Evolutionary conservation across 768 basidiomycete species (phyloP).

Genomic region (Porphyrellus cyaneotinctus): DNA sequence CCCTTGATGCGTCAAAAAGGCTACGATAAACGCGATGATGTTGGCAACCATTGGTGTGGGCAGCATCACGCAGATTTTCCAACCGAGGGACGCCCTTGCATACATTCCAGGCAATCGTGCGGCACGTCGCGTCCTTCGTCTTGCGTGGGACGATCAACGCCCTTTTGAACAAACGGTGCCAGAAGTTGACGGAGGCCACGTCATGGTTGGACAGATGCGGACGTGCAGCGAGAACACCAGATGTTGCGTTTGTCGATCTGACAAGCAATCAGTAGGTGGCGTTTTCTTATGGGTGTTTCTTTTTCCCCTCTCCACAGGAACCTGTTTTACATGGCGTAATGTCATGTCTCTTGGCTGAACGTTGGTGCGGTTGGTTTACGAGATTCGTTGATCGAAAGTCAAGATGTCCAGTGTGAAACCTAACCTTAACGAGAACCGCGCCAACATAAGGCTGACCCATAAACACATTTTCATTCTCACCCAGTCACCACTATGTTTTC

Average conservation of each 20-base stretch:
- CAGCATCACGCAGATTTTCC: slow-evolving; percentile 63
- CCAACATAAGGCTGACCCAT: slow-evolving; percentile 6
- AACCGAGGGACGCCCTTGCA: slow-evolving; percentile 53
- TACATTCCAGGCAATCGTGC: slow-evolving; percentile 60
- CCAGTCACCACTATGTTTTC: background rate
- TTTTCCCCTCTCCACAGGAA: slow-evolving; percentile 45
- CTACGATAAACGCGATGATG: slow-evolving; percentile 60
- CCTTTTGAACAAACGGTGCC: slow-evolving; percentile 49
- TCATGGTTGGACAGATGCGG: too few species aligned
- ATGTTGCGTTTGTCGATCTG: slow-evolving; percentile 59
- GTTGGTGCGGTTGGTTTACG: slow-evolving; percentile 1
- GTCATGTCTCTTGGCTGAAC: background rate
- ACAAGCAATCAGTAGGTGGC: slow-evolving; percentile 57
- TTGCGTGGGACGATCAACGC: slow-evolving; percentile 56
- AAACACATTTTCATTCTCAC: slow-evolving; percentile 8
- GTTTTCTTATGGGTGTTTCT: slow-evolving; percentile 1
- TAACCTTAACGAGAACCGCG: slow-evolving; percentile 12
- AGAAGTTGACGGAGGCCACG: slow-evolving; percentile 41
- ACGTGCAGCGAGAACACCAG: slow-evolving; percentile 51
- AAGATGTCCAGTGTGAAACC: slow-evolving; percentile 5
- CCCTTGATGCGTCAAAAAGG: slow-evolving; percentile 24
- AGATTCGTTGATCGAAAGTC: background rate
- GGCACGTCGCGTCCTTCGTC: slow-evolving; percentile 44
- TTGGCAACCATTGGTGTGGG: slow-evolving; percentile 51
- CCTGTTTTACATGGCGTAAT: slow-evolving; percentile 52